Conservation (phyloP, 345 rosid genomes). For the Salix dunnii region DNA sequence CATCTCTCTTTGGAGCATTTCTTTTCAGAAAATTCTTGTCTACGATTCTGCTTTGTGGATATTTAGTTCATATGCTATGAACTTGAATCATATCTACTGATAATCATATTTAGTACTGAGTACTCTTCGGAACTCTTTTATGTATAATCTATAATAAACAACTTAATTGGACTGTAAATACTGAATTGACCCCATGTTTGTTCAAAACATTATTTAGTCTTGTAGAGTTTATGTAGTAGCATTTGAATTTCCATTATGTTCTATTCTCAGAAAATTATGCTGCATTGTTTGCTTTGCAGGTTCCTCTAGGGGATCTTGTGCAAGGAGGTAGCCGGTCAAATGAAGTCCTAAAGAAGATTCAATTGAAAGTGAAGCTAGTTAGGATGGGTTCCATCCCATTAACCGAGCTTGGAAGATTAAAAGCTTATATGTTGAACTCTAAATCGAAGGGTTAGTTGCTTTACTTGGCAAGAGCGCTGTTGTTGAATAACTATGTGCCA, state of each 20-base stretch:
- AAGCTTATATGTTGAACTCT: conserved; percentile 56
- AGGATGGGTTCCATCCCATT: conserved; percentile 50
- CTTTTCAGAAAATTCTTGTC: background rate
- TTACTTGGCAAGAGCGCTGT: background rate
- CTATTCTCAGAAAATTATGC: background rate
- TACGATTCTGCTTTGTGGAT: background rate
- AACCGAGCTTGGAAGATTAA: conserved; percentile 61
- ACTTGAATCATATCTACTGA: background rate
- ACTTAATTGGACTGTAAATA: background rate
- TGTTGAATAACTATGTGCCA: background rate
- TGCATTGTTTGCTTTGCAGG: conserved; percentile 30
- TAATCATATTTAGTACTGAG: background rate
- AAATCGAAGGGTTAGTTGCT: conserved; percentile 55
- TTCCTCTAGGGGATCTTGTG: conserved; percentile 43
- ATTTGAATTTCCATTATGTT: conserved; percentile 11
- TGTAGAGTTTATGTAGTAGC: background rate
- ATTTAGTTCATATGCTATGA: background rate
- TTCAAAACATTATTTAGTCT: background rate
- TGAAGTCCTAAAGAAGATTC: conserved; percentile 55
- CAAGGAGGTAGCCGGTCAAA: conserved; percentile 27
- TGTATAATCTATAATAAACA: background rate
- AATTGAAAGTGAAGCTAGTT: conserved; percentile 70
- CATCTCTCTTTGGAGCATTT: background rate
- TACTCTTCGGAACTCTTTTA: background rate
- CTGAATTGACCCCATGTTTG: background rate